Evolutionary conservation across 164 flowering plant species (phyloP).

Genomic region (Vitis rotundifolia): DNA sequence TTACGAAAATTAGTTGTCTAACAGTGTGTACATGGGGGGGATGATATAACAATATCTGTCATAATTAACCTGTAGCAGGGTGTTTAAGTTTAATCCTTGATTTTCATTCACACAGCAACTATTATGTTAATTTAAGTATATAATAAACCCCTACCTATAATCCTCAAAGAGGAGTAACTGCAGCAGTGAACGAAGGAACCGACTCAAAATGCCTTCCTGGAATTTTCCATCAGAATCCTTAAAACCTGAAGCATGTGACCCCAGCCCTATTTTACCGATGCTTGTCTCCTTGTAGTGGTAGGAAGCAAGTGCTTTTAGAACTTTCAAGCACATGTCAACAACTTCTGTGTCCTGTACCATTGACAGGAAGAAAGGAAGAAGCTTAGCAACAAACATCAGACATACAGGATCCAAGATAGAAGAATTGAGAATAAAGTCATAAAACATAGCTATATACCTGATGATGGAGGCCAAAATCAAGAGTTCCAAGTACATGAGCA

Average conservation of each 20-base stretch:
- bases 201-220: slow-evolving; percentile 69
- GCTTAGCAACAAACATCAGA: neutral
- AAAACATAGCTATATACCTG: slow-evolving; percentile 47
- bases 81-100: too few relatives aligned
- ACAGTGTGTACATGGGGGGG: too few relatives aligned
- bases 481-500: slow-evolving; percentile 62
- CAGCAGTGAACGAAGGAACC: slow-evolving; percentile 66
- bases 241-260: slow-evolving; percentile 53
- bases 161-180: slow-evolving; percentile 87
- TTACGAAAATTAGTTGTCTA: too few relatives aligned
- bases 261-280: slow-evolving; percentile 69
- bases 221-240: slow-evolving; percentile 47
- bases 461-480: slow-evolving; percentile 84
- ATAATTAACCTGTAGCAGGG: too few relatives aligned
- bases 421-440: neutral
- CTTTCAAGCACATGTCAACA: slow-evolving; percentile 73
- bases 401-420: too few relatives aligned
- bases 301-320: slow-evolving; percentile 78
- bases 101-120: too few relatives aligned
- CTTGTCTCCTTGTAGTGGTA: slow-evolving; percentile 75
- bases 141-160: slow-evolving; percentile 53
- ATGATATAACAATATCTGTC: too few relatives aligned
- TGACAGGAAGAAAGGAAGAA: neutral
- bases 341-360: slow-evolving; percentile 68
- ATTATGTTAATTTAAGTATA: too few relatives aligned